phyloP scores from a whole-genome alignment of 345 rosid species.

The Hirschfeldia incana region DNA sequence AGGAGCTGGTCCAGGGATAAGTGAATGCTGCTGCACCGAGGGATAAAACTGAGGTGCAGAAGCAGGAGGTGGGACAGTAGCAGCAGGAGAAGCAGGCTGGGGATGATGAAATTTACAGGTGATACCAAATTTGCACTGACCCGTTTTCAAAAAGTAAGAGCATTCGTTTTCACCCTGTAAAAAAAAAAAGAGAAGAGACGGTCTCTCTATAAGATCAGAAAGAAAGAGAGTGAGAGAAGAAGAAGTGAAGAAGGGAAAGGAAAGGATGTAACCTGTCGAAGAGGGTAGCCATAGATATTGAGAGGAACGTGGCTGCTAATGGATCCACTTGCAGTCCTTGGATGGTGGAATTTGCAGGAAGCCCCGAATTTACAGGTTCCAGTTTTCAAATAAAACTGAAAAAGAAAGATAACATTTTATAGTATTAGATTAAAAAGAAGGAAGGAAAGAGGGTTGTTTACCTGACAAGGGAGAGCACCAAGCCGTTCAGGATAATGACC shows the following conservation, averaged over 20 bases:
- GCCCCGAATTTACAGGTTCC: constrained; percentile 95
- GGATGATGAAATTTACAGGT: constrained; percentile 98
- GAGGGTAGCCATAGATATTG: constrained; percentile 77
- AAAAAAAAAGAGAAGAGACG: background rate
- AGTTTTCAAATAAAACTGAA: constrained; percentile 79
- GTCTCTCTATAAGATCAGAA: background rate
- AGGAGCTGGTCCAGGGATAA: constrained; percentile 52
- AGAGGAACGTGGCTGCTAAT: constrained; percentile 58
- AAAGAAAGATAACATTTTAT: too few relatives aligned
- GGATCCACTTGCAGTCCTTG: constrained; percentile 73
- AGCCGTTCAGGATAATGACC: constrained; percentile 85
- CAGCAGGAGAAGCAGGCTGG: constrained; percentile 53
- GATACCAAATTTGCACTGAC: constrained; percentile 91
- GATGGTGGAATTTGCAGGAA: constrained; percentile 96
- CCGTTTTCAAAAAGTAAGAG: constrained; percentile 87
- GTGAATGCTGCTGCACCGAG: constrained; percentile 84
- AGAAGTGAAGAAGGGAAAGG: background rate
- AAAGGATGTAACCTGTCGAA: constrained; percentile 58
- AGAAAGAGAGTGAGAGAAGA: background rate
- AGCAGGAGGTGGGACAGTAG: constrained; percentile 52
- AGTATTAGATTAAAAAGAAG: background rate
- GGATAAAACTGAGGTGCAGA: constrained; percentile 79
- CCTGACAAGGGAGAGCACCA: constrained; percentile 89
- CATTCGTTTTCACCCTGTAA: constrained; percentile 92
- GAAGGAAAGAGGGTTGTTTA: constrained; percentile 18